Evolutionary conservation across 805 yeast genomes (phyloP).

Genomic region (Torulaspora indica): DNA sequence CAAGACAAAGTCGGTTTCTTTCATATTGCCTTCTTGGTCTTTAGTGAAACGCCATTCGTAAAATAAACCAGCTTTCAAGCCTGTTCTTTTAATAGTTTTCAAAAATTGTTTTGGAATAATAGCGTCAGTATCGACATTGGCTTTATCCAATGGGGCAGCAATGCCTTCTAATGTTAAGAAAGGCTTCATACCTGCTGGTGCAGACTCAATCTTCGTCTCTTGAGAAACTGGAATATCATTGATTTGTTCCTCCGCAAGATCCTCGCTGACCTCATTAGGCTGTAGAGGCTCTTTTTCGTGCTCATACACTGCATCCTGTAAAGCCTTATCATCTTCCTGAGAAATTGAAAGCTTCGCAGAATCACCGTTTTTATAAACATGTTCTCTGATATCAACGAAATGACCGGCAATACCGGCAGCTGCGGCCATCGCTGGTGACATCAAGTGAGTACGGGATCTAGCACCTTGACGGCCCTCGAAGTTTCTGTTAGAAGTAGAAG

Average conservation of each 20-base stretch:
- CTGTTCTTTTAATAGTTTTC: conserved; percentile 97
- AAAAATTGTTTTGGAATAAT: conserved; percentile 97
- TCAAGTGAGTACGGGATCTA: conserved; percentile 86
- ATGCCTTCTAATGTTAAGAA: conserved; percentile 74
- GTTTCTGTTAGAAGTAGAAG: conserved; percentile 97
- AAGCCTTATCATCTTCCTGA: conserved; percentile 45
- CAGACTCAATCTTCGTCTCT: conserved; percentile 34
- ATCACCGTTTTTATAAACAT: conserved; percentile 56
- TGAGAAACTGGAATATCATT: conserved; percentile 59
- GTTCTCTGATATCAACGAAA: conserved; percentile 85
- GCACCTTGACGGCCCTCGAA: conserved; percentile 99
- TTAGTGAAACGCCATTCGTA: conserved; percentile 81
- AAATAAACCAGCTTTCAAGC: conserved; percentile 81
- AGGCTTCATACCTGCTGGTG: conserved; percentile 60
- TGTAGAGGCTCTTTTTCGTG: conserved; percentile 63
- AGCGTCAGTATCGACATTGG: conserved; percentile 97
- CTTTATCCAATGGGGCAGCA: conserved; percentile 91
- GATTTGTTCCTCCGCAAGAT: conserved; percentile 49
- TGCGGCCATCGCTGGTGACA: conserved; percentile 99
- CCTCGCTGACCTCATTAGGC: conserved; percentile 47
- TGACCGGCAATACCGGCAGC: conserved; percentile 94
- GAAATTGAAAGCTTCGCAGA: conserved; percentile 50
- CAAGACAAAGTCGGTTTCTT: conserved; percentile 83
- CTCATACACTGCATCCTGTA: conserved; percentile 66
- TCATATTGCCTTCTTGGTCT: conserved; percentile 63